A percentile compares a stretch with the other conserved stretches of the same genome.
Evolutionary conservation across 441 rosid species (phyloP).

Genomic region (Dalechampia spathulata): DNA sequence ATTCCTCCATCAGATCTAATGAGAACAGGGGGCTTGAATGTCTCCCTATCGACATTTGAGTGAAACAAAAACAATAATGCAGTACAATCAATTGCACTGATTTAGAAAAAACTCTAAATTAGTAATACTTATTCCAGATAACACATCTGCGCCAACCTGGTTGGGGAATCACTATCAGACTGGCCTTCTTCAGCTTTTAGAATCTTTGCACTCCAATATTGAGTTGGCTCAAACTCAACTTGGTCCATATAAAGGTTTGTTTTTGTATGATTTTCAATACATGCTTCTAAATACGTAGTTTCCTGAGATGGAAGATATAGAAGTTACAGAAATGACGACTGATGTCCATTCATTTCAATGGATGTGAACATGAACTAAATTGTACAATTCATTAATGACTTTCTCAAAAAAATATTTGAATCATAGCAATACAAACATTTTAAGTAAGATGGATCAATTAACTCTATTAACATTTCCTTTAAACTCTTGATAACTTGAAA

Average conservation of each 20-base stretch:
- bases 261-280: conserved; percentile 95
- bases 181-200: conserved; percentile 46
- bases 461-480: too few relatives aligned
- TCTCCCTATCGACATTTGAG: conserved; percentile 41
- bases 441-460: neutral
- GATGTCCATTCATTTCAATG: too few relatives aligned
- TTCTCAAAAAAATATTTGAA: neutral
- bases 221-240: conserved; percentile 97
- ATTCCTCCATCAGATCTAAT: conserved; percentile 91
- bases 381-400: neutral
- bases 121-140: neutral
- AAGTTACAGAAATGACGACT: conserved; percentile 9
- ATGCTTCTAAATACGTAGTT: conserved; percentile 81
- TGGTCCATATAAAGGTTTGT: conserved; percentile 91
- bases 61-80: neutral
- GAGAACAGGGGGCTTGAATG: conserved; percentile 63
- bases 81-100: neutral
- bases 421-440: neutral
- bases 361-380: neutral
- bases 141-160: conserved; percentile 35
- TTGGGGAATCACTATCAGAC: conserved; percentile 26
- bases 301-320: conserved; percentile 49
- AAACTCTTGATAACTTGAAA: neutral
- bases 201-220: conserved; percentile 64
- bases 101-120: neutral